Evolutionary conservation across 164 flowering plant species (phyloP), one percentile per base, ranked within the genome.

Genomic region (Akebia trifoliata): DNA sequence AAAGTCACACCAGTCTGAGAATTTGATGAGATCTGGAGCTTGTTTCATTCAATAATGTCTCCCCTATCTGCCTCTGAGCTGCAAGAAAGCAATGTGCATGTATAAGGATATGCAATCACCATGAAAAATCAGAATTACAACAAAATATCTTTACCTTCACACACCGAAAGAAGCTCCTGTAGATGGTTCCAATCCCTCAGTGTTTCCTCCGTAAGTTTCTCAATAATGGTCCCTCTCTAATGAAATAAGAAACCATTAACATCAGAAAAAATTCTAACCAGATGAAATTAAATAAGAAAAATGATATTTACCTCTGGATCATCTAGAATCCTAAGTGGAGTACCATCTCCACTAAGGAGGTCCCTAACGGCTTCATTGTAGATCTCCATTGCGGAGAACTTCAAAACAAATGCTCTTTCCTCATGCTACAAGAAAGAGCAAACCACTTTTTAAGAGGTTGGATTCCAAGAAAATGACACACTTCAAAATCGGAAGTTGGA

Each of bases 21-120:
- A 94, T 94, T 72, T 94, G 99, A 71, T 94, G 99, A 53, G 99
- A 94, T 76, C 97, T 81, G 21, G 99, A 94, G 75, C 99, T 94
- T 31, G 80, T 67, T 74, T 90, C 99, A 65, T 94, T 94, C 62
- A 88, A 72, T 26, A 80, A 47, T 15, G 96, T 94, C 74, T 94
- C 99, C 30, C 91, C 97, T 29, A 77, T 76, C 76, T 81, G 82
- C 62, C 99, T 86, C 73, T 94, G 90, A 60, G 90, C 99, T 90
- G 85, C 74, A 68, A 70, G 31, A 53, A 72, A 36, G 30, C 39
- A 52, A 50, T 28, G 52, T 20, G 47, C 22, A 20, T 18, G 12
- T 11, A 35, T 62, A 48, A 59, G 47, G 21, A 56, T 57, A 30
- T 35, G 30, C 26, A 24, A 2, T 34, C 53, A 61, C 6, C 30